Conservation (phyloP, 345 rosid genomes). For the Pistacia atlantica region DNA sequence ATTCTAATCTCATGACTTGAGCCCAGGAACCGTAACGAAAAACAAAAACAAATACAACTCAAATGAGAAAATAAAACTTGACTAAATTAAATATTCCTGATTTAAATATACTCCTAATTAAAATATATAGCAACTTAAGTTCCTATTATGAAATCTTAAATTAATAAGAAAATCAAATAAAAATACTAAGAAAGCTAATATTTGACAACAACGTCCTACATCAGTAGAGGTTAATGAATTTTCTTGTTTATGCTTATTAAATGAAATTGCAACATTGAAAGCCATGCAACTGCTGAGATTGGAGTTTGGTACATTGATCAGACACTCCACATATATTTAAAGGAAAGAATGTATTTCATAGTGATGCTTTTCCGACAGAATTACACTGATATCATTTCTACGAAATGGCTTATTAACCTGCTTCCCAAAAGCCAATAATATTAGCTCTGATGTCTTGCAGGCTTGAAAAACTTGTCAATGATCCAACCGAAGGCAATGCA, state of each 20-base stretch:
- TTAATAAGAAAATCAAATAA: no score
- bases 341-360: not conserved
- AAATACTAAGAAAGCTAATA: no score
- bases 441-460: conserved; percentile 38
- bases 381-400: not conserved
- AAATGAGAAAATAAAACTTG: no score
- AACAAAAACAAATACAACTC: no score
- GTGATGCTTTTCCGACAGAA: not conserved
- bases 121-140: no score
- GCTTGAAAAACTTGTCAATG: conserved; percentile 71
- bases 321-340: not conserved
- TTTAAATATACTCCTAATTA: no score
- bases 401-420: not conserved
- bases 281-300: not conserved
- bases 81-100: no score
- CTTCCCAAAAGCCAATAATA: conserved; percentile 13
- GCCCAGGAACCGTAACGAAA: no score
- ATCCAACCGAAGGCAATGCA: conserved; percentile 84
- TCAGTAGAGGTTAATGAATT: not conserved
- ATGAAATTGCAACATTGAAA: not conserved
- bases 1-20: no score
- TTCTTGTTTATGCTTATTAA: not conserved
- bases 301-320: conserved; percentile 12
- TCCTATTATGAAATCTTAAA: no score
- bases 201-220: no score